These are phyloP conservation scores for Aspergillus fumigatiaffinis DNA, from an alignment of 2,329 filamentous ascomycete species.

Conservation along the genomic window DNA sequence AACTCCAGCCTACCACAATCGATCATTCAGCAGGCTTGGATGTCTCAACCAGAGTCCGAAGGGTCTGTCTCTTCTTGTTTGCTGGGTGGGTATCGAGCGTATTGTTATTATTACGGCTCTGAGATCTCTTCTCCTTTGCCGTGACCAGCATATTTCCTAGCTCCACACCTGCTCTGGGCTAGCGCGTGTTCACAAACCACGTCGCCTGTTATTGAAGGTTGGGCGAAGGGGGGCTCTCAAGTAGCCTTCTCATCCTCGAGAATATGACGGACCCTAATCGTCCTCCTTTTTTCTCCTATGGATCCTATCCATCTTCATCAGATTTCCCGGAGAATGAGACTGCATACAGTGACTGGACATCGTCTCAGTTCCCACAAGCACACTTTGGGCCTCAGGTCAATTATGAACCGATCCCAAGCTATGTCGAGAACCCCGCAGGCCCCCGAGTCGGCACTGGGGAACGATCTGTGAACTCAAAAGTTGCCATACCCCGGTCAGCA, in stretches of 20 bases:
- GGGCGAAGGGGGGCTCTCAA: slow-evolving; percentile 7
- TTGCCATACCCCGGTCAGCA: slow-evolving; percentile 27
- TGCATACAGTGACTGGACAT: slow-evolving; percentile 12
- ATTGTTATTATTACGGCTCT: background rate
- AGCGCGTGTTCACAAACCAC: slow-evolving; percentile 9
- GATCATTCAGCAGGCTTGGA: background rate
- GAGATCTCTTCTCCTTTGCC: background rate
- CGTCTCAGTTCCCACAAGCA: slow-evolving; percentile 16
- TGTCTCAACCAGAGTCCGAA: slow-evolving; percentile 2
- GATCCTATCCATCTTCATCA: slow-evolving; percentile 12
- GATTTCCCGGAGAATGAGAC: slow-evolving; percentile 14
- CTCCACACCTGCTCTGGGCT: slow-evolving; percentile 3
- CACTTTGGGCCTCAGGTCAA: slow-evolving; percentile 11
- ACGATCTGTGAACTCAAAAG: slow-evolving; percentile 24
- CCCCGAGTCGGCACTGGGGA: slow-evolving; percentile 10
- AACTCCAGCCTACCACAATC: slow-evolving; percentile 17
- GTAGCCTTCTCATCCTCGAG: slow-evolving; percentile 10
- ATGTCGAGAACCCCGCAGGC: slow-evolving; percentile 10
- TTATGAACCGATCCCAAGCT: slow-evolving; percentile 13
- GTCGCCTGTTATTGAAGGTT: slow-evolving; percentile 2
- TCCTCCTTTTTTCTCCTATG: slow-evolving; percentile 13
- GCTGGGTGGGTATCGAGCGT: background rate
- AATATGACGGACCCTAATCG: slow-evolving; percentile 20
- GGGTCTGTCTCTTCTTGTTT: background rate
- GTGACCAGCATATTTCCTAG: background rate